Percentiles rank a stretch among this genome's conserved stretches.
phyloP scores from a whole-genome alignment of 768 basidiomycete genomes.

The Sistotremastrum suecicum region DNA sequence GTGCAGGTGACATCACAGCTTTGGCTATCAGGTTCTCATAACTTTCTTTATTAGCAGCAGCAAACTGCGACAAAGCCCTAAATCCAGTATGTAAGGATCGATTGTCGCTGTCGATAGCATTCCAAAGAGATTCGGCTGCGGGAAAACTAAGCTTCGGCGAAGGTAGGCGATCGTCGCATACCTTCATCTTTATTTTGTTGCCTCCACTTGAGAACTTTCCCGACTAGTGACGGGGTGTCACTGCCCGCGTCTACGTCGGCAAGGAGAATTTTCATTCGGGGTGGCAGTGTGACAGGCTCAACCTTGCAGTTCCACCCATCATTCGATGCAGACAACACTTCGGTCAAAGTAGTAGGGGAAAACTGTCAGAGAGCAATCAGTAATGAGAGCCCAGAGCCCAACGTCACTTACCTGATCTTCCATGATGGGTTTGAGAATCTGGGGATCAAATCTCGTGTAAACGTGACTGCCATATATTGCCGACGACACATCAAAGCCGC shows the following conservation, averaged over 20 bases:
- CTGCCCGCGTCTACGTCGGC: constrained; percentile 96
- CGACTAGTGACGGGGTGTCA: constrained; percentile 88
- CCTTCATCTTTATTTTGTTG: constrained; percentile 47
- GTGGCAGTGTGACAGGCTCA: constrained; percentile 68
- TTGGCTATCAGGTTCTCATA: background rate
- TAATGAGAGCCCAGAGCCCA: background rate
- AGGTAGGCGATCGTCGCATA: constrained; percentile 10
- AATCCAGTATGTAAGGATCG: background rate
- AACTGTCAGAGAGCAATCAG: constrained; percentile 10
- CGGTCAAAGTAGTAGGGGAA: constrained; percentile 23
- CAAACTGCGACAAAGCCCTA: background rate
- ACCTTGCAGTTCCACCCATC: constrained; percentile 60
- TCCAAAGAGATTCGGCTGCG: constrained; percentile 53
- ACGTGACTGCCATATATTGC: constrained; percentile 92
- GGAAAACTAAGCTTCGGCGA: constrained; percentile 1
- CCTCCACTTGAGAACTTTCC: constrained; percentile 85
- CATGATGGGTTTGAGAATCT: constrained; percentile 55
- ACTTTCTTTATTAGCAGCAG: background rate
- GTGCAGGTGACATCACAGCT: background rate
- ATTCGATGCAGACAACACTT: constrained; percentile 48
- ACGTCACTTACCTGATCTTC: constrained; percentile 25
- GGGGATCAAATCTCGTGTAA: constrained; percentile 77
- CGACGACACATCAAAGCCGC: constrained; percentile 91
- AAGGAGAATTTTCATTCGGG: constrained; percentile 68
- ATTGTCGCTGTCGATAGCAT: constrained; percentile 29